Evolutionary conservation across 2,329 filamentous ascomycete genomes (phyloP), one percentile per base, ranked within the genome.

Genomic region (Pseudogymnoascus sp.): DNA sequence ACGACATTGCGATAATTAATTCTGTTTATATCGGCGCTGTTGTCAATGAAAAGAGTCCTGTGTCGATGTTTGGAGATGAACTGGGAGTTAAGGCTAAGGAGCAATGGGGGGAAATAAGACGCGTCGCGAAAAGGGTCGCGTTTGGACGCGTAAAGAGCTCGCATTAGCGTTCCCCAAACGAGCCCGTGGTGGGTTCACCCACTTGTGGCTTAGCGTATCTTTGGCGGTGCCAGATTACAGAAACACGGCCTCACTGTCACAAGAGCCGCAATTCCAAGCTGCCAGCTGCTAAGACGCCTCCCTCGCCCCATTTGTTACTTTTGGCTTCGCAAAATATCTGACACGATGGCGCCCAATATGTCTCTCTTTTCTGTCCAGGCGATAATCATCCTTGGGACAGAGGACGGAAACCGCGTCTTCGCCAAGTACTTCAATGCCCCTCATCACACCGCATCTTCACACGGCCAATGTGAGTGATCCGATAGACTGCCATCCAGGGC

Each of bases 361-460:
- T 88, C 87, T 66, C 83, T 92, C 49, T 88, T 89, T 79, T 85
- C 87, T 71, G 82, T 92, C 72, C 88, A 90, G 75, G 89, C 89
- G 72, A 82, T 92, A 74, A 81, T 91, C 68, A 86, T 92, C 70
- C 86, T 92, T 74, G 86, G 88, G 72, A 87, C 88, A 65, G 91
- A 96, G 77, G 93, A 97, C 76, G 90, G 90, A 73, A 89, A 89
- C 65, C 86, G 93, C 75, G 90, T 97, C 78, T 91, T 96, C 75
- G 86, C 92, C 72, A 97, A 97, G 81, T 96, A 96, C 84, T 96
- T 93, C 81, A 82, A 80, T 65, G 81, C 86, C 66, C 88, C 87
- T 64, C 88, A 90, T 73, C 69, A 73, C 74, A 74, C 74, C 71
- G 74, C 75, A 77, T 39, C 61, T 33, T 62, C 61, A 38, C 60